phyloP scores from a whole-genome alignment of 306 rosid species.

The Cucurbita argyrosperma region DNA sequence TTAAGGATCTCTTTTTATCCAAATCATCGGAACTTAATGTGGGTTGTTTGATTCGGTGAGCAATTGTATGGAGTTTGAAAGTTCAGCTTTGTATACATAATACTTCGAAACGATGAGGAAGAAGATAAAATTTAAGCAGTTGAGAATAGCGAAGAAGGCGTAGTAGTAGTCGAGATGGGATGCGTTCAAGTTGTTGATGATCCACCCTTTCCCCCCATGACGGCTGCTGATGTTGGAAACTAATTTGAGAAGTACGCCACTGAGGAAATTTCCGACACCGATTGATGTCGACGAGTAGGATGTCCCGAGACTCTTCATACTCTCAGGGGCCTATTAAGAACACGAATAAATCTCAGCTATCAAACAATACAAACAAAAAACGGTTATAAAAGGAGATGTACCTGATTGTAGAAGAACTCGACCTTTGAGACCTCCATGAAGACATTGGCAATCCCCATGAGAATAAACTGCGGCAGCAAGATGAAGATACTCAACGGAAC shows the following conservation, averaged over 20 bases:
- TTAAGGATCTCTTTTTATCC: no score
- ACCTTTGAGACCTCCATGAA: slow-evolving; percentile 9
- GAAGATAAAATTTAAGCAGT: not conserved
- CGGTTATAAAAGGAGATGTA: not conserved
- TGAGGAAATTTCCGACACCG: slow-evolving; percentile 10
- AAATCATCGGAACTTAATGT: not conserved
- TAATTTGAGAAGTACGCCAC: not conserved
- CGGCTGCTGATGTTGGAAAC: not conserved
- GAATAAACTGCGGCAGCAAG: slow-evolving; percentile 12
- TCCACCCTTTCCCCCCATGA: not conserved
- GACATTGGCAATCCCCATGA: slow-evolving; percentile 14
- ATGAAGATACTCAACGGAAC: slow-evolving; percentile 14
- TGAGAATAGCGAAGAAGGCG: not conserved
- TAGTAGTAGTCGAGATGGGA: slow-evolving; percentile 7
- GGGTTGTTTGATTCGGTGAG: not conserved
- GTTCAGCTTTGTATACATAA: not conserved
- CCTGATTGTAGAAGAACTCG: slow-evolving; percentile 17
- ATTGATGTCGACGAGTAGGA: slow-evolving; percentile 7
- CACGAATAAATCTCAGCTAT: not conserved
- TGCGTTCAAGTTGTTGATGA: not conserved
- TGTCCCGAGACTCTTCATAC: slow-evolving; percentile 11
- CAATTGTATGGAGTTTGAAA: not conserved
- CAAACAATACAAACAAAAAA: no score
- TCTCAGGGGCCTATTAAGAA: slow-evolving; percentile 7
- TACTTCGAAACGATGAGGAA: not conserved